phyloP scores from a whole-genome alignment of 805 yeast genomes.

The Schwanniomyces polymorphus region DNA sequence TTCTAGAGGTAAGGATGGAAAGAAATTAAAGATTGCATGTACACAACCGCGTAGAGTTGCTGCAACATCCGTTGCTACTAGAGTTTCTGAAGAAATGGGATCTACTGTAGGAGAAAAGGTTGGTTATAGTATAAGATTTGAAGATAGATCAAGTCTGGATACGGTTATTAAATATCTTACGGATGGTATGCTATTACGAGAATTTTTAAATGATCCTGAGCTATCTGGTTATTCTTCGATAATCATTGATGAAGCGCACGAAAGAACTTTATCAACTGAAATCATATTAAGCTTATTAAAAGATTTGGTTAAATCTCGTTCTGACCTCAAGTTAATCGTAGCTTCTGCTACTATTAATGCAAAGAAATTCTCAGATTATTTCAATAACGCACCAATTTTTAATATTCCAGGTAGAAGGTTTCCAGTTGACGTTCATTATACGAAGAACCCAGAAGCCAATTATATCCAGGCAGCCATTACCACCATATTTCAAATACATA shows the following conservation, averaged over 20 bases:
- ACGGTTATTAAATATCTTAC: constrained; percentile 89
- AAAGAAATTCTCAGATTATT: constrained; percentile 77
- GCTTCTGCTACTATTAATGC: constrained; percentile 97
- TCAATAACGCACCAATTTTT: constrained; percentile 81
- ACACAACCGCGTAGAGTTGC: constrained; percentile 97
- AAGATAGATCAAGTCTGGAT: constrained; percentile 62
- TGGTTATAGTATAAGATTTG: constrained; percentile 88
- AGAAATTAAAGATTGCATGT: constrained; percentile 62
- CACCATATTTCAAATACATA: constrained; percentile 85
- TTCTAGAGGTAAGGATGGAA: constrained; percentile 41
- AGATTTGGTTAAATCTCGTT: constrained; percentile 59
- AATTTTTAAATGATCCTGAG: constrained; percentile 75
- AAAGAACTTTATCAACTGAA: constrained; percentile 92
- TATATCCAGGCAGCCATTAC: constrained; percentile 87
- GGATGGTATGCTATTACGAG: constrained; percentile 92
- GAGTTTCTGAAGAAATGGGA: constrained; percentile 90
- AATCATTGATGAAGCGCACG: constrained; percentile 97
- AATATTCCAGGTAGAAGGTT: constrained; percentile 91
- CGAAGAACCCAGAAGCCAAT: constrained; percentile 86
- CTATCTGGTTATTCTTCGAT: constrained; percentile 70
- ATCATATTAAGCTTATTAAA: constrained; percentile 76
- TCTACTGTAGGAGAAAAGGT: constrained; percentile 81
- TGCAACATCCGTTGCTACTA: constrained; percentile 83
- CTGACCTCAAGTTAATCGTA: constrained; percentile 72
- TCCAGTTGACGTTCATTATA: constrained; percentile 85